These are phyloP conservation scores for Xylaria grammica DNA, from an alignment of 495 filamentous ascomycete genomes.

Conservation along the genomic window DNA sequence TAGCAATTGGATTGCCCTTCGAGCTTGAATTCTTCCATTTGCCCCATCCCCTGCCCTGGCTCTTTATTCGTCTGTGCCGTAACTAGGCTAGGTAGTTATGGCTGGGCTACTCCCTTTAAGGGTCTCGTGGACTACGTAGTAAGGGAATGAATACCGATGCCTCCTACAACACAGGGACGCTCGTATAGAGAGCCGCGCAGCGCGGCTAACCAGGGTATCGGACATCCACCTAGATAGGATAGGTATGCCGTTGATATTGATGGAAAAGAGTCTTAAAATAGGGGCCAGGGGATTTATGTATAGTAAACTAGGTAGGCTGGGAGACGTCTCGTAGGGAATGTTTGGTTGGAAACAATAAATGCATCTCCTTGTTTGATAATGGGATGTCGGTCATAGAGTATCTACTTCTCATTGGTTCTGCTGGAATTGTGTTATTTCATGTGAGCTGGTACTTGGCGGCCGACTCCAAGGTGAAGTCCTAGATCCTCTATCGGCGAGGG, in stretches of 20 bases:
- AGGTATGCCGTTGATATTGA: neutral
- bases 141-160: too few species aligned
- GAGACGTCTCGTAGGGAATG: neutral
- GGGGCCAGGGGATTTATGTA: neutral
- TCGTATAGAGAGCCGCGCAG: too few species aligned
- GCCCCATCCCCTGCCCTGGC: too few species aligned
- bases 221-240: neutral
- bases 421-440: neutral
- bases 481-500: slow-evolving; percentile 3
- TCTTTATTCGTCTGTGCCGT: too few species aligned
- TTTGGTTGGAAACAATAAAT: neutral
- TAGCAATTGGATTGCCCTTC: neutral
- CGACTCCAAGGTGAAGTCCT: slow-evolving; percentile 12
- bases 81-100: too few species aligned
- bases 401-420: slow-evolving; percentile 10
- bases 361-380: slow-evolving; percentile 5
- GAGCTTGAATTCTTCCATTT: too few species aligned
- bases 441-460: neutral
- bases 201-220: too few species aligned
- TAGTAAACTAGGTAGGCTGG: neutral
- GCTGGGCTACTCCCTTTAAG: too few species aligned
- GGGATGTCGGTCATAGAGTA: neutral
- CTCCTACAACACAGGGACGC: too few species aligned
- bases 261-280: neutral
- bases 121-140: too few species aligned